Percentiles rank a stretch among this genome's conserved stretches.
Evolutionary conservation across 805 yeast species (phyloP).

Genomic region (Komagataella mondaviorum): DNA sequence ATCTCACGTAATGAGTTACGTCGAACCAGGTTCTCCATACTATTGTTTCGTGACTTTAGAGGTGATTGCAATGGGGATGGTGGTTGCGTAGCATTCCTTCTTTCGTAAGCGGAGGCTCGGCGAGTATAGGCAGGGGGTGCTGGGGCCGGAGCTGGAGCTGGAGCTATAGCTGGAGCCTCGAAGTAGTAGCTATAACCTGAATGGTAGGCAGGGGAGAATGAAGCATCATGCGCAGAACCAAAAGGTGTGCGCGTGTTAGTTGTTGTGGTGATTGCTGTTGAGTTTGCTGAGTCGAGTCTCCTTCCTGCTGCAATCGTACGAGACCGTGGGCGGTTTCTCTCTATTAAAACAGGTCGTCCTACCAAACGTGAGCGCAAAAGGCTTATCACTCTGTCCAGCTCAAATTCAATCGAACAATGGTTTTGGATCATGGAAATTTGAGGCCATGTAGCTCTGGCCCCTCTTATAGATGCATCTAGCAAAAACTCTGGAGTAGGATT

Average conservation of each 20-base stretch:
- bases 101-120: neutral
- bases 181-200: neutral
- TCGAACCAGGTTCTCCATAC: neutral
- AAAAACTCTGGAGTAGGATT: conserved; percentile 78
- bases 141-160: neutral
- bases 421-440: conserved; percentile 73
- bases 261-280: neutral
- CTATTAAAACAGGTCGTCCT: neutral
- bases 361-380: neutral
- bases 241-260: neutral
- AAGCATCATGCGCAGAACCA: neutral
- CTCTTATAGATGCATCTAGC: conserved; percentile 57
- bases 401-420: conserved; percentile 83
- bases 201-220: neutral
- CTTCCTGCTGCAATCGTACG: neutral
- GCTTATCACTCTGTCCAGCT: conserved; percentile 62
- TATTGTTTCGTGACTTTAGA: neutral
- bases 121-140: neutral
- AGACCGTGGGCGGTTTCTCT: neutral
- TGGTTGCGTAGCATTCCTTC: neutral
- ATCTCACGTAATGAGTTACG: neutral
- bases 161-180: neutral
- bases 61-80: neutral
- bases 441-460: conserved; percentile 93
- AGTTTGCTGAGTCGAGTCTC: neutral